phyloP scores from a whole-genome alignment of 129 eudicot species.

The Glebionis coronaria region DNA sequence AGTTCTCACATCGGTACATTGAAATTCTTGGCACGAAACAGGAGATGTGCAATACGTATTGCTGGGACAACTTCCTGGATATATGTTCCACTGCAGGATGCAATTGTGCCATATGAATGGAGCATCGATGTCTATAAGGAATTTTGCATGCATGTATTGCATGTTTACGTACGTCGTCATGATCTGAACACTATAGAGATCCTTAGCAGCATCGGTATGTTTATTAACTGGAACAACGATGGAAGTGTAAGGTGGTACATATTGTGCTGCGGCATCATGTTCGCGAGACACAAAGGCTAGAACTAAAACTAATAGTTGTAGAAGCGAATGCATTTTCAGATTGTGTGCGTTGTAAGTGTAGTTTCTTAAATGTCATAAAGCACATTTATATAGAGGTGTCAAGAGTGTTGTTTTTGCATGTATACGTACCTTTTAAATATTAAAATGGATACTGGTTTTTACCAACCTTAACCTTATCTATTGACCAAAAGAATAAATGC shows the following conservation, averaged over 20 bases:
- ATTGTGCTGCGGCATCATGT: background rate
- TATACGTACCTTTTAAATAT: background rate
- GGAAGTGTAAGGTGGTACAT: constrained; percentile 9
- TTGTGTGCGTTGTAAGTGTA: constrained; percentile 3
- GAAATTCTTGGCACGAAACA: constrained; percentile 11
- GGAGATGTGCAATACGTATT: constrained; percentile 12
- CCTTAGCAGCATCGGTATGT: constrained; percentile 2
- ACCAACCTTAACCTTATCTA: constrained; percentile 11
- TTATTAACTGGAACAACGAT: constrained; percentile 14
- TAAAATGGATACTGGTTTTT: constrained; percentile 10
- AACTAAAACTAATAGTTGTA: background rate
- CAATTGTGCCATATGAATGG: constrained; percentile 13
- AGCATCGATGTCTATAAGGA: constrained; percentile 12
- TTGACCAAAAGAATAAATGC: background rate
- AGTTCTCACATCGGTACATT: constrained; percentile 13
- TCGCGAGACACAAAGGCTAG: background rate
- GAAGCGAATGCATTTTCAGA: background rate
- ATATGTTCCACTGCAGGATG: constrained; percentile 1
- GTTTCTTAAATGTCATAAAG: background rate
- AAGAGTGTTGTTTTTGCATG: background rate
- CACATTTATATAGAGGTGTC: constrained; percentile 21
- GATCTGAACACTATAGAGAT: constrained; percentile 6
- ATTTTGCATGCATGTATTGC: constrained; percentile 10
- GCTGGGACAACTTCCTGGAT: constrained; percentile 7
- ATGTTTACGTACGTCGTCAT: constrained; percentile 8